Percentiles rank a stretch among this genome's conserved stretches.
Evolutionary conservation across 208 protist genomes (phyloP).

Genomic region (Leptomonas seymouri): DNA sequence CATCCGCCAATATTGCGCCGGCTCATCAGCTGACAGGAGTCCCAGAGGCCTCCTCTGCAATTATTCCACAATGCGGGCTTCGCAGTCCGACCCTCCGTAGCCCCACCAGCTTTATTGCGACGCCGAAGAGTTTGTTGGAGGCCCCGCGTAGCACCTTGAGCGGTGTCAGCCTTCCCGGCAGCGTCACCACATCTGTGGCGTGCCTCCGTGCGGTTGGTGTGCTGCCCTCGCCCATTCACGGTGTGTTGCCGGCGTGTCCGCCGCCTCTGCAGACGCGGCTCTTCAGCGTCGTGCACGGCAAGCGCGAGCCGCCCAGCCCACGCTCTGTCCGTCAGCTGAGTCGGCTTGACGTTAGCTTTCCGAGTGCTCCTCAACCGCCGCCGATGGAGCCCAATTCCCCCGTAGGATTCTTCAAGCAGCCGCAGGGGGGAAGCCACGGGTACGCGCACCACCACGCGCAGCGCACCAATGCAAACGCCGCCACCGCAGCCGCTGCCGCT

Average conservation of each 20-base stretch:
- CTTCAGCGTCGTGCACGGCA: constrained; percentile 68
- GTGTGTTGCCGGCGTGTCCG: constrained; percentile 17
- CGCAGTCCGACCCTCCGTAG: constrained; percentile 13
- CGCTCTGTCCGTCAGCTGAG: constrained; percentile 49
- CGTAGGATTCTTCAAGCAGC: constrained; percentile 57
- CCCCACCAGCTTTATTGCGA: constrained; percentile 15
- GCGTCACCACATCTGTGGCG: constrained; percentile 1
- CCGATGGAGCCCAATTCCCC: constrained; percentile 41
- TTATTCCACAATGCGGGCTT: constrained; percentile 6
- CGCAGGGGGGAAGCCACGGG: constrained; percentile 11
- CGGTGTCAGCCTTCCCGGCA: constrained; percentile 25
- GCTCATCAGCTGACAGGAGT: neutral
- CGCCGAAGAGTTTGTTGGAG: constrained; percentile 18
- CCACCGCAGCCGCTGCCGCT: neutral
- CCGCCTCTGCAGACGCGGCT: constrained; percentile 35
- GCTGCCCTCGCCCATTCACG: constrained; percentile 24
- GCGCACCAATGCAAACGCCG: neutral
- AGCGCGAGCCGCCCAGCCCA: constrained; percentile 53
- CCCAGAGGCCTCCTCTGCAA: neutral
- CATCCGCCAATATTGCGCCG: neutral
- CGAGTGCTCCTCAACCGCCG: constrained; percentile 29
- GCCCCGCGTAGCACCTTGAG: constrained; percentile 19
- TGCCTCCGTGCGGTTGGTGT: constrained; percentile 5
- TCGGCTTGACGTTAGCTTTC: constrained; percentile 22
- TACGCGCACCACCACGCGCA: constrained; percentile 11